Percentiles rank a stretch among this genome's conserved stretches.
phyloP scores from a whole-genome alignment of 164 flowering plant genomes.

The Protea cynaroides region DNA sequence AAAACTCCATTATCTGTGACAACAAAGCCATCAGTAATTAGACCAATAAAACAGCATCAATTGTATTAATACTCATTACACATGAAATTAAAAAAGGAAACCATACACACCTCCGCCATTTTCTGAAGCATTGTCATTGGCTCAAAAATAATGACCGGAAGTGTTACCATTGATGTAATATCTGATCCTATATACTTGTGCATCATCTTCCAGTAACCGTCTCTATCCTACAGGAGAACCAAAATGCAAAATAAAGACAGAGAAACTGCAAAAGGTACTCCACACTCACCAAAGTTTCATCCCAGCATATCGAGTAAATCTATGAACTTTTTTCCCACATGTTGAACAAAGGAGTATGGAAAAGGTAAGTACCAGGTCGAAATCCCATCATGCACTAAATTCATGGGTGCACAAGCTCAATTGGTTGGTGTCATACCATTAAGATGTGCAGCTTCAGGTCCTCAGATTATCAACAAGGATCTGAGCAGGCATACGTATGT shows the following conservation, averaged over 20 bases:
- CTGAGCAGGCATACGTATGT: no score
- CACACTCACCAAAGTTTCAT: no score
- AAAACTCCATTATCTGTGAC: slow-evolving; percentile 67
- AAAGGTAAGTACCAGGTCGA: no score
- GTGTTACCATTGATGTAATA: slow-evolving; percentile 75
- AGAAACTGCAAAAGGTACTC: neutral
- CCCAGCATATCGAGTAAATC: no score
- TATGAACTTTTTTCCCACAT: no score
- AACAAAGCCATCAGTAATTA: neutral
- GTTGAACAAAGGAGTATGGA: no score
- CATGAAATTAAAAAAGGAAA: neutral
- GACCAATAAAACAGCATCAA: neutral
- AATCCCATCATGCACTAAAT: no score
- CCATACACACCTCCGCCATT: slow-evolving; percentile 62
- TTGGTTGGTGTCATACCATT: no score
- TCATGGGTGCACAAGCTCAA: no score
- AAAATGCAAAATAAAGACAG: neutral
- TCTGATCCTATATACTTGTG: slow-evolving; percentile 67
- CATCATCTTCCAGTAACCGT: slow-evolving; percentile 77
- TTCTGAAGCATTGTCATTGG: slow-evolving; percentile 81
- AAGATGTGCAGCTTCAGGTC: no score
- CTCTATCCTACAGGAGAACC: slow-evolving; percentile 42
- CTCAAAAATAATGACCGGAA: slow-evolving; percentile 72
- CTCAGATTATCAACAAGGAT: no score
- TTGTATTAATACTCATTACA: neutral